Base-by-base conservation (phyloP, 345 rosid genomes). In the Rhodamnia argentea region DNA sequence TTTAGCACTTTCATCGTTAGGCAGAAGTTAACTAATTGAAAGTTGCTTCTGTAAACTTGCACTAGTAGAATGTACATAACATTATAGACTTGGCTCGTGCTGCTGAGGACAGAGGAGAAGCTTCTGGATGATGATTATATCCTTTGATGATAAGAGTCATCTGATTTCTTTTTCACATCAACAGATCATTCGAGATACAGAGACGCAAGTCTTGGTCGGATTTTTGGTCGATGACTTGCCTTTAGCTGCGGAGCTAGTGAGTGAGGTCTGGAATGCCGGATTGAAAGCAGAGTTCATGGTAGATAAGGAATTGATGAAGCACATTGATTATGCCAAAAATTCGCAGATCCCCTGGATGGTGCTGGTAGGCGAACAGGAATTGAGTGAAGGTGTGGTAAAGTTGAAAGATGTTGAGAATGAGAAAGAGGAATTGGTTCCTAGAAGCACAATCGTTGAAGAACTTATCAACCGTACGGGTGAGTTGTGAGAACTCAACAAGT, bases 231-330 rank as follows among this genome's bases (percentile, higher is more conserved):
- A 94, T 55, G 91, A 92, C 58, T 88, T 95, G 13, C 85, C 91
- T 1, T 82, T 86, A 88, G 97, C 96, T 50, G 97, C 98, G 0
- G 98, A 95, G 86, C 90, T 95, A 87, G 98, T 84, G 13, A 94
- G 91, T 7, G 91, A 91, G 91, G 87, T 97, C 40, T 95, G 99
- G 99, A 84, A 89, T 27, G 95, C 94, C 11, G 89, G 90, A 62
- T 59, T 96, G 86, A 96, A 94, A 84, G 95, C 99, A 85, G 98
- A 96, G 89, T 96, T 87, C 86, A 83, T 90, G 44, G 94, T 96
- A 42, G 91, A 89, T 83, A 94, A 94, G 85, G 94, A 95, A 86
- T 89, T 91, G n/a, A 88, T 57, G 86, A 96, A 96, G 90, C 96
- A 92, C 88, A 90, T 94, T 1, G 93, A 90, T 23, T 89, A 92